Evolutionary conservation across 148 eudicot genomes (phyloP).

Genomic region (Agrostemma githago): DNA sequence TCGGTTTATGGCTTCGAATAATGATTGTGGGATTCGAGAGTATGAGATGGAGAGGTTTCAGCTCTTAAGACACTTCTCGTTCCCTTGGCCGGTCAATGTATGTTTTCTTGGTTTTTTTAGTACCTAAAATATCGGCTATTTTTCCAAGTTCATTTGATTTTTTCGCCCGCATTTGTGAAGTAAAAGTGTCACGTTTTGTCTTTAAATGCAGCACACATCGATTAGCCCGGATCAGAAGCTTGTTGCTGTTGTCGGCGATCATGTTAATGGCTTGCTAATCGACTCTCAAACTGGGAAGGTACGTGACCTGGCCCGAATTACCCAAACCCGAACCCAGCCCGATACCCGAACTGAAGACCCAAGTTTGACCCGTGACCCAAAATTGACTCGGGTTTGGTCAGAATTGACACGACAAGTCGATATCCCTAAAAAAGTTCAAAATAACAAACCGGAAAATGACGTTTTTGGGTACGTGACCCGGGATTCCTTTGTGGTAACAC

Average conservation of each 20-base stretch:
- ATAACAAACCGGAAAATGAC: too few relatives aligned
- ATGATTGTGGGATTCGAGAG: slow-evolving; percentile 73
- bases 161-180: not conserved
- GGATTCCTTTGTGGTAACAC: too few relatives aligned
- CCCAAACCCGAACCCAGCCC: too few relatives aligned
- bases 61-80: slow-evolving; percentile 56
- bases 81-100: slow-evolving; percentile 93
- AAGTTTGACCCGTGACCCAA: too few relatives aligned
- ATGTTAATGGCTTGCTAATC: slow-evolving; percentile 57
- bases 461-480: too few relatives aligned
- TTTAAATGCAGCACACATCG: slow-evolving; percentile 74
- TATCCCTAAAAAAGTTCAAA: too few relatives aligned
- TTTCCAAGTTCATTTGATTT: not conserved
- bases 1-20: slow-evolving; percentile 74
- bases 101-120: slow-evolving; percentile 23
- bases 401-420: too few relatives aligned
- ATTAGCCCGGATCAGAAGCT: slow-evolving; percentile 72
- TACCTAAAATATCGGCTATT: not conserved
- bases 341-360: too few relatives aligned
- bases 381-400: too few relatives aligned
- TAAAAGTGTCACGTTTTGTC: not conserved
- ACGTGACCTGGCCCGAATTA: too few relatives aligned
- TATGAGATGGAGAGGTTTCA: slow-evolving; percentile 88
- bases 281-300: slow-evolving; percentile 78
- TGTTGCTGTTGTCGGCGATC: slow-evolving; percentile 76